Evolutionary conservation across 805 yeast genomes (phyloP), one percentile per base, ranked within the genome.

Genomic region (Pichia phayaonensis): DNA sequence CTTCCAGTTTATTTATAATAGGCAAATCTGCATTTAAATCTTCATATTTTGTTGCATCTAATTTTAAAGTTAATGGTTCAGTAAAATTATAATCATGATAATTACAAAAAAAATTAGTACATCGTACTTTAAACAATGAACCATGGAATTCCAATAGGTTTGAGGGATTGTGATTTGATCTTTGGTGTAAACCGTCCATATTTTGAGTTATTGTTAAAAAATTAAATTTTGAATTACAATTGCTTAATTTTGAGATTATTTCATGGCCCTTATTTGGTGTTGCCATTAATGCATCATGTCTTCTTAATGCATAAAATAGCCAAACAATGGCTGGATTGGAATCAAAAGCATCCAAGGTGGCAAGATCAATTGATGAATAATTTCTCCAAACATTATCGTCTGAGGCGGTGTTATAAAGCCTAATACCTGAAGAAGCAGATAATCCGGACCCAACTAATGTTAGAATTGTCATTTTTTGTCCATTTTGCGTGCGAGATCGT

Each of bases 321-420:
- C 97, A 89, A 8, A 90, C 96, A 11, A 88, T 71, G 0, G 87
- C 86, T 0, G 97, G 96, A 61, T 89, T 90, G 20, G 72, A 71
- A 52, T 81, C 77, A 63, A 90, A 89, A 6, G 96, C 96, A 61
- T 89, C 96, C 0, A 95, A 96, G 0, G 96, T 89, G 8, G 96
- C 96, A 42, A 90, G 71, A 60, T 89, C 96, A 43, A 86, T 82
- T 58, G 90, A 81, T 47, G 84, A 84, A 67, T 79, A 84, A 54
- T 80, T 80, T 53, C 79, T 74, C 96, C 96, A 89, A 1, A 41
- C 34, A 20, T 23, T 27, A 27, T 83, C 68, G 0, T 94, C 92
- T 46, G 82, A 81, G 0, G 82, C 66, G 10, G 88, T 88, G 46
- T 89, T 70, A 61, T 83, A 85, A 0, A 92, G 83, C 4, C 86